Conservation (phyloP, 139 green algal genomes). For the Chlamydomonas schloesseri region DNA sequence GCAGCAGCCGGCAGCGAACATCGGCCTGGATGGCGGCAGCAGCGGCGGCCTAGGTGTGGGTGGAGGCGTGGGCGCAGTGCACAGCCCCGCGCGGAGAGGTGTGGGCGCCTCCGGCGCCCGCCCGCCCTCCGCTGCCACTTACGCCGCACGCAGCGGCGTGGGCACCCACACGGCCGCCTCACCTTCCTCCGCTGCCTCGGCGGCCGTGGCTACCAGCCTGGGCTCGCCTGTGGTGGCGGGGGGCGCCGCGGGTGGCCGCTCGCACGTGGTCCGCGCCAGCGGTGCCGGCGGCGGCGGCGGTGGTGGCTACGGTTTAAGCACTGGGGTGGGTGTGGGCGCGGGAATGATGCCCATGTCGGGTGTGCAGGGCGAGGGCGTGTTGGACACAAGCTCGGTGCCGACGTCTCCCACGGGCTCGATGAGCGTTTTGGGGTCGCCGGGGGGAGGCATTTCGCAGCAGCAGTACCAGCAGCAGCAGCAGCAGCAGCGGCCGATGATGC, state of each 20-base stretch:
- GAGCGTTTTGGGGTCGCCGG: neutral
- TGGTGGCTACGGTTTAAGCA: neutral
- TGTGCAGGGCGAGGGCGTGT: neutral
- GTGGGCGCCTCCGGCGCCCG: slow-evolving; percentile 23
- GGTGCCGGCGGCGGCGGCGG: neutral
- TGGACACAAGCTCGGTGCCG: too few species aligned
- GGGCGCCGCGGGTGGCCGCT: too few species aligned
- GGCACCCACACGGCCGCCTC: neutral
- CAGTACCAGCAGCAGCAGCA: too few species aligned
- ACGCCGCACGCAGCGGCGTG: neutral
- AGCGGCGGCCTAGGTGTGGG: neutral
- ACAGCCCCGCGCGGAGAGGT: neutral
- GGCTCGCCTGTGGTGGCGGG: too few species aligned
- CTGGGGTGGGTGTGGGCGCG: too few species aligned
- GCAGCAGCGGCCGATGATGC: too few species aligned
- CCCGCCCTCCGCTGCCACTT: slow-evolving; percentile 23
- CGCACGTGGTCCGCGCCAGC: too few species aligned
- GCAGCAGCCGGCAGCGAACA: too few species aligned
- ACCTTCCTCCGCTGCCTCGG: too few species aligned
- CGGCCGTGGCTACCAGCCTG: too few species aligned
- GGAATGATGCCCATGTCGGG: neutral
- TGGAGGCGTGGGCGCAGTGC: too few species aligned
- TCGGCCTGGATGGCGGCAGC: neutral
- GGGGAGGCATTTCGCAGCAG: too few species aligned
- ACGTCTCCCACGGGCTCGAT: neutral